Evolutionary conservation across 2,329 filamentous ascomycete genomes (phyloP).

Genomic region (Teratosphaeria epicoccoides): DNA sequence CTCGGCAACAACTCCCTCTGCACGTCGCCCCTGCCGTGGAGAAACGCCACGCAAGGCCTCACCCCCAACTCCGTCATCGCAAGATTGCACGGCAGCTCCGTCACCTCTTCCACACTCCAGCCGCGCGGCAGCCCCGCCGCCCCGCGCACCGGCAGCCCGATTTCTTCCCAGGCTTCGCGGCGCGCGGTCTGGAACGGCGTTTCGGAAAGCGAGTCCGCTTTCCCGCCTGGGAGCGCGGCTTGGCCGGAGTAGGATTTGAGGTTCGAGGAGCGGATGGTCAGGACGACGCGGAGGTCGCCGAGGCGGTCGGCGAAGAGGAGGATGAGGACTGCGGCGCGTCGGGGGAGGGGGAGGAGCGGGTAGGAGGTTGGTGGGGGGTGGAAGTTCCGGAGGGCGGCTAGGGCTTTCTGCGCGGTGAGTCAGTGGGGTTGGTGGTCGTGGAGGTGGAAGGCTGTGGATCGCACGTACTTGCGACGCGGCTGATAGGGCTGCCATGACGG

Average conservation of each 20-base stretch:
- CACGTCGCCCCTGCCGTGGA: constrained; percentile 43
- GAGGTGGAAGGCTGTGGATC: neutral
- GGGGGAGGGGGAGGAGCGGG: constrained; percentile 45
- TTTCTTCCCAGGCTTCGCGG: constrained; percentile 85
- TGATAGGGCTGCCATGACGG: constrained; percentile 22
- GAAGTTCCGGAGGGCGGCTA: constrained; percentile 47
- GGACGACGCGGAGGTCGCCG: constrained; percentile 62
- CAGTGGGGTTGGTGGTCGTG: neutral
- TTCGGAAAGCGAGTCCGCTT: constrained; percentile 45
- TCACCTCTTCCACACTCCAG: constrained; percentile 79
- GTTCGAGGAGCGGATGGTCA: constrained; percentile 51
- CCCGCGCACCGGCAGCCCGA: constrained; percentile 70
- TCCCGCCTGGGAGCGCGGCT: constrained; percentile 42
- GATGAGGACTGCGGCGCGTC: constrained; percentile 77
- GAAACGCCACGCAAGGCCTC: constrained; percentile 46
- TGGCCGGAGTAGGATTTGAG: constrained; percentile 42
- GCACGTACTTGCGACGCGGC: constrained; percentile 22
- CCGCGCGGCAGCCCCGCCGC: constrained; percentile 59
- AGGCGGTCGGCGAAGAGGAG: constrained; percentile 75
- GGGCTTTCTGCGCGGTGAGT: constrained; percentile 29
- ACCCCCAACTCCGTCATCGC: constrained; percentile 42
- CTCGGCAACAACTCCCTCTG: constrained; percentile 46
- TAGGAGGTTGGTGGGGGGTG: constrained; percentile 48
- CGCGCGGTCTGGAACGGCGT: constrained; percentile 68
- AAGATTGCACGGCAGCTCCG: constrained; percentile 57